Evolutionary conservation across 164 flowering plant genomes (phyloP), one percentile per base, ranked within the genome.

Genomic region (Magnolia officinalis): DNA sequence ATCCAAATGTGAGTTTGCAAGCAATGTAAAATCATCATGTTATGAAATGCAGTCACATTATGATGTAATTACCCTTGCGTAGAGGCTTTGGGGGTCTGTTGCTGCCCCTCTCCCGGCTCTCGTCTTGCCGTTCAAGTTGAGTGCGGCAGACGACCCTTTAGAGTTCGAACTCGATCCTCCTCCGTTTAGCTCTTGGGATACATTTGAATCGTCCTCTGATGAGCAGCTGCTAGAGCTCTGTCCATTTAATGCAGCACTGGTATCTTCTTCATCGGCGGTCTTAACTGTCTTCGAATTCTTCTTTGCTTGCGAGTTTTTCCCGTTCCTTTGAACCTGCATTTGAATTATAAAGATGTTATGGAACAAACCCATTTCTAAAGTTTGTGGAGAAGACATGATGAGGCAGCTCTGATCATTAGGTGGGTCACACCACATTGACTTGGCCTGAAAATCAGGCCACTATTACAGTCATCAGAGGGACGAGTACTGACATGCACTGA

Each of bases 41-140:
- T 51, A 10, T 63, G 19, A 7, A 18, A 16, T 70, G 21, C 52
- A 51, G 7, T 71, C 29, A 8, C 37, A 11, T 24, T 59, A 49
- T 21, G 67, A 6, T 63, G n/a, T 73, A 52, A 23, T 78, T 89
- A 96, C 99, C 89, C 96, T 90, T 72, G 99, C 99, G 81, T 96
- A 94, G 73, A 96, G 95, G 89, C 99, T 96, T 72, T 96, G 99
- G n/a, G 98, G 91, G 81, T 96, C 98, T 0, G 97, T 90, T 0
- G 98, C 97, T 3, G 92, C 78, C 0, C 95, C 96, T 78, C 94
- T 86, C 14, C 83, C 80, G 50, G 98, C 95, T 83, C 94, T 89
- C 8, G 86, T 76, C 80, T 88, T 92, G 3, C 92, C 92, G 21
- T 76, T 86, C 50, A 70, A 58, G 76, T 82, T 81, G 70, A 76